A percentile compares a stretch with the other conserved stretches of the same genome.
These are phyloP conservation scores for Podospora comata DNA, from an alignment of 495 filamentous ascomycete genomes.

Conservation along the genomic window DNA sequence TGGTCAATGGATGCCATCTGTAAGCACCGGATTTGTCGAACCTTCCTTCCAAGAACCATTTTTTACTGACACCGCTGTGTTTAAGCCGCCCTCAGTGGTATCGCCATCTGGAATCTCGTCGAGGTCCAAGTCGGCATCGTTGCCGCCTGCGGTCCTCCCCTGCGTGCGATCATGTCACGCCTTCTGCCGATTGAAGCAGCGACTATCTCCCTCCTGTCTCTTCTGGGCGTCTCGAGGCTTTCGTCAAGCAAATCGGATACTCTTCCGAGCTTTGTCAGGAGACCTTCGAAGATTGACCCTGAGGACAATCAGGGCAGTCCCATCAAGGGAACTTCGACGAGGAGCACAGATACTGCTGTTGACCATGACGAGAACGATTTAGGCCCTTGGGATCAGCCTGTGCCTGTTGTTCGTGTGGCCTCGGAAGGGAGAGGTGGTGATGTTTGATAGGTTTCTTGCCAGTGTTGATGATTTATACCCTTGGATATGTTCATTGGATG, in stretches of 20 bases:
- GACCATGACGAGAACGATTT: background rate
- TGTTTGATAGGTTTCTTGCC: too few species aligned
- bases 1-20: conserved; percentile 20
- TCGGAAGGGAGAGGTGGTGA: too few species aligned
- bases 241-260: background rate
- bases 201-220: conserved; percentile 15
- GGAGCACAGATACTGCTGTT: background rate
- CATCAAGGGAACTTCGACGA: background rate
- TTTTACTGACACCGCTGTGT: too few species aligned
- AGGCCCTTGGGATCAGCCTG: background rate
- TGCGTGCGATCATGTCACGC: conserved; percentile 15
- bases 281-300: background rate
- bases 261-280: conserved; percentile 2
- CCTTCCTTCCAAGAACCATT: too few species aligned
- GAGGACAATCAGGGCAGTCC: background rate
- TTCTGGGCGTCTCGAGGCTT: background rate
- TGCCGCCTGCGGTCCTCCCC: conserved; percentile 22
- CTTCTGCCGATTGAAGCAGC: conserved; percentile 13
- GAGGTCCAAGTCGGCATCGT: conserved; percentile 27
- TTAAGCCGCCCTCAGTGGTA: conserved; percentile 15
- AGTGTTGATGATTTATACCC: too few species aligned
- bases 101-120: conserved; percentile 24
- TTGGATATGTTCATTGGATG: too few species aligned
- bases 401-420: background rate
- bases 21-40: conserved; percentile 9